Evolutionary conservation across 768 basidiomycete genomes (phyloP).

Genomic region (Pisolithus marmoratus): DNA sequence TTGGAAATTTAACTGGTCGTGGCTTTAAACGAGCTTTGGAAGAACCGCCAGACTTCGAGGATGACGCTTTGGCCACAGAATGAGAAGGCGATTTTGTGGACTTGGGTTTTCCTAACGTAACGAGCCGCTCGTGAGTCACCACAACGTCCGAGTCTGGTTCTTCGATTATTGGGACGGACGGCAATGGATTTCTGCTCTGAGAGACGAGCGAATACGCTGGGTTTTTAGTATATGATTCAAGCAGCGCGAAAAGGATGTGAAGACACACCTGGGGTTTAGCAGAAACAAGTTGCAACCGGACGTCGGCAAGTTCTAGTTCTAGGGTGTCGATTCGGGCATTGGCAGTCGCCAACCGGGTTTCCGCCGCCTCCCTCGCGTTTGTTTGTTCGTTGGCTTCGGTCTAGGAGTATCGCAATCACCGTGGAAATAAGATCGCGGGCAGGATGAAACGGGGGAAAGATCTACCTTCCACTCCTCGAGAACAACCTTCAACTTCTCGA

Average conservation of each 20-base stretch:
- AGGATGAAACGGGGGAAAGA: neutral
- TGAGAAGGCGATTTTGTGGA: slow-evolving; percentile 14
- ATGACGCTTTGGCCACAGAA: neutral
- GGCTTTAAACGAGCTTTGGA: slow-evolving; percentile 22
- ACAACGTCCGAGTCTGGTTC: slow-evolving; percentile 19
- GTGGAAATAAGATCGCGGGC: neutral
- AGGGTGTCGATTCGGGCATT: slow-evolving; percentile 15
- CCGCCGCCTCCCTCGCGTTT: slow-evolving; percentile 30
- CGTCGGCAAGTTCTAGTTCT: slow-evolving; percentile 39
- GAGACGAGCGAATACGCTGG: neutral
- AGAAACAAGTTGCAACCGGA: slow-evolving; percentile 39
- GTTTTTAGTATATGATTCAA: neutral
- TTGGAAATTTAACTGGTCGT: slow-evolving; percentile 10
- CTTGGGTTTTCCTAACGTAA: slow-evolving; percentile 14
- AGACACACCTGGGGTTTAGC: slow-evolving; percentile 25
- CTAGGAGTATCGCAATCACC: slow-evolving; percentile 23
- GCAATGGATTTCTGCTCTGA: slow-evolving; percentile 7
- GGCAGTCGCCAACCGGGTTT: slow-evolving; percentile 31
- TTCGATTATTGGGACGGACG: neutral
- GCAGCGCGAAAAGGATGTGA: slow-evolving; percentile 9
- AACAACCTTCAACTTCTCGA: slow-evolving; percentile 37
- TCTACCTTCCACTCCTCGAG: slow-evolving; percentile 44
- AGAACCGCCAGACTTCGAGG: slow-evolving; percentile 7
- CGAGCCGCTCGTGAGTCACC: slow-evolving; percentile 12
- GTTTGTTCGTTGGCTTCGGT: slow-evolving; percentile 32